Evolutionary conservation across 768 basidiomycete genomes (phyloP), one percentile per base, ranked within the genome.

Genomic region (Kwoniella europaea): DNA sequence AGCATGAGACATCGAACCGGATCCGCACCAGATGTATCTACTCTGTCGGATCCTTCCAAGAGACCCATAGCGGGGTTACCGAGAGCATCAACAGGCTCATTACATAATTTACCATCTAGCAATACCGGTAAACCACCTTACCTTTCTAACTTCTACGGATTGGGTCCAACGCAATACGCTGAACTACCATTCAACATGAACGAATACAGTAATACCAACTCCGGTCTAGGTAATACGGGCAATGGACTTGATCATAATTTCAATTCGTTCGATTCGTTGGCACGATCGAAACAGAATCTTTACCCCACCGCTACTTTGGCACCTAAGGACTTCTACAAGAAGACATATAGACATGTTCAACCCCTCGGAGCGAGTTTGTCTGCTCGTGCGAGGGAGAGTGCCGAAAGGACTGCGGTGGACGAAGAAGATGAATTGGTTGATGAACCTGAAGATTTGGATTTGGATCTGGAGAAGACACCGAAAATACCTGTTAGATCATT

Each of bases 281-380:
- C 72, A 1, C 55, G 69, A 20, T 57, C 65, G 6, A 76, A 76
- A 54, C 61, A 68, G 16, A 61, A 44, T 18, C 35, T 75, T 15
- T 65, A 63, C 56, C 69, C 71, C 9, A 24, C 58, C 10, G 75
- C 78, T 24, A 79, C 77, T 1, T 61, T 78, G 52, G 77, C 79
- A 15, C 76, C 76, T 15, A 71, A 72, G 27, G 78, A 81, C n/a
- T 81, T 75, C 72, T 76, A 79, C 72, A 77, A 77, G 68, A 81
- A 81, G 73, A 76, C 76, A 0, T 81, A 79, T 50, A 54, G 80
- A 42, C 76, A 79, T 50, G 80, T 81, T 18, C 75, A 76, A 20
- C 80, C 80, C 2, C 74, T 81, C 29, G 78, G 77, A 54, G 73
- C 79, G 9, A 63, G 73, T 22, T 56, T 78, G 12, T 75, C 74